phyloP scores from a whole-genome alignment of 1,284 basidiomycete species.

The Pascua sp. region DNA sequence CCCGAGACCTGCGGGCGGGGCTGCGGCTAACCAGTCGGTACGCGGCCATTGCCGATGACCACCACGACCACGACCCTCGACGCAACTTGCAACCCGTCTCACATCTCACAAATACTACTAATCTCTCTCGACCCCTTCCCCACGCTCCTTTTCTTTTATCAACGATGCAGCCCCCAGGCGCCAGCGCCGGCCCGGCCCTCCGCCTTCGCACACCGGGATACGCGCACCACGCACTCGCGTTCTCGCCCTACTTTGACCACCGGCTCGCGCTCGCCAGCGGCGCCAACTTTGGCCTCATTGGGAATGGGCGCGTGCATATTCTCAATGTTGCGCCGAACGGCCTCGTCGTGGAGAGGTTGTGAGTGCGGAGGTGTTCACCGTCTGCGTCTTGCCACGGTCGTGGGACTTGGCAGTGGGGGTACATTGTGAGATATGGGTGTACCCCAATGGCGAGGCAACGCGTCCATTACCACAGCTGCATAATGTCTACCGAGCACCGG shows the following conservation, averaged over 20 bases:
- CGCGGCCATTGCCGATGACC: not conserved
- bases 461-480: too few species aligned
- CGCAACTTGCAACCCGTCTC: not conserved
- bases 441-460: too few species aligned
- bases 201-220: constrained; percentile 65
- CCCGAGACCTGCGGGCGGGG: too few species aligned
- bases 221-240: constrained; percentile 81
- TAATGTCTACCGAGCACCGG: too few species aligned
- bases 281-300: constrained; percentile 92
- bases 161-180: not conserved
- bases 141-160: not conserved
- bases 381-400: too few species aligned
- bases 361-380: constrained; percentile 33
- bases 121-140: not conserved
- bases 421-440: too few species aligned
- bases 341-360: constrained; percentile 65
- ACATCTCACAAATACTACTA: not conserved
- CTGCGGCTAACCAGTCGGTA: not conserved
- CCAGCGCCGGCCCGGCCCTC: constrained; percentile 8
- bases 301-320: constrained; percentile 82
- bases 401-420: too few species aligned
- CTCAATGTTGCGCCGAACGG: constrained; percentile 57
- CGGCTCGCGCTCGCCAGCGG: constrained; percentile 81
- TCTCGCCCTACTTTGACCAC: constrained; percentile 85
- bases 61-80: not conserved